Evolutionary conservation across 306 rosid genomes (phyloP).

Genomic region (Malus fusca): DNA sequence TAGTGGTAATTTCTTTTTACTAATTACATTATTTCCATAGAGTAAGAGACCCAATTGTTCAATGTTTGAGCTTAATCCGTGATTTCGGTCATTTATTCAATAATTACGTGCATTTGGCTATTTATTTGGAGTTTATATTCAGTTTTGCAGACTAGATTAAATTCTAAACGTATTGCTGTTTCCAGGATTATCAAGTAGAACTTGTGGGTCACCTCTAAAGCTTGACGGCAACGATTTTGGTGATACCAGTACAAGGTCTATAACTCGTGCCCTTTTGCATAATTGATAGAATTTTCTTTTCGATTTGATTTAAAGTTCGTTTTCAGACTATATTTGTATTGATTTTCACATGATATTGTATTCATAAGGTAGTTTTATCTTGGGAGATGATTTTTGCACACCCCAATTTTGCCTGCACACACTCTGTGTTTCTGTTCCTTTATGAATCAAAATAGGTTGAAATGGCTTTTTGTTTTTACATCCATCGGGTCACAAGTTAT

Average conservation of each 20-base stretch:
- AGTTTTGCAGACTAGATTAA: background rate
- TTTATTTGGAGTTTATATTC: background rate
- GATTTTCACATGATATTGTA: background rate
- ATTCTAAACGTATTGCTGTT: conserved; percentile 11
- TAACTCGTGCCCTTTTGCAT: conserved; percentile 9
- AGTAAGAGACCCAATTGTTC: background rate
- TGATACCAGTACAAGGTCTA: conserved; percentile 58
- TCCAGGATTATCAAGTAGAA: conserved; percentile 63
- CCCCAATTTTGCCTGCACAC: no score
- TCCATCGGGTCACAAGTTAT: background rate
- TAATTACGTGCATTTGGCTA: background rate
- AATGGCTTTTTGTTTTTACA: background rate
- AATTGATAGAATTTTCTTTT: background rate
- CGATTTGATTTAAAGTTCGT: background rate
- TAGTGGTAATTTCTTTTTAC: conserved; percentile 34
- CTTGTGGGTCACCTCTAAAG: conserved; percentile 34
- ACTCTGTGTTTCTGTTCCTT: no score
- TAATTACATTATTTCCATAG: background rate
- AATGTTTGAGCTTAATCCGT: background rate
- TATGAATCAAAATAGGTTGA: background rate
- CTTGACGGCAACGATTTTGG: conserved; percentile 39
- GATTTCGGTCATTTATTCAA: background rate
- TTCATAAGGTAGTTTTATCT: background rate
- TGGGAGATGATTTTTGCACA: background rate
- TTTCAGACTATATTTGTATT: background rate